Base-by-base conservation (phyloP, 805 yeast genomes). In the Zygoascus biomembranicola region DNA sequence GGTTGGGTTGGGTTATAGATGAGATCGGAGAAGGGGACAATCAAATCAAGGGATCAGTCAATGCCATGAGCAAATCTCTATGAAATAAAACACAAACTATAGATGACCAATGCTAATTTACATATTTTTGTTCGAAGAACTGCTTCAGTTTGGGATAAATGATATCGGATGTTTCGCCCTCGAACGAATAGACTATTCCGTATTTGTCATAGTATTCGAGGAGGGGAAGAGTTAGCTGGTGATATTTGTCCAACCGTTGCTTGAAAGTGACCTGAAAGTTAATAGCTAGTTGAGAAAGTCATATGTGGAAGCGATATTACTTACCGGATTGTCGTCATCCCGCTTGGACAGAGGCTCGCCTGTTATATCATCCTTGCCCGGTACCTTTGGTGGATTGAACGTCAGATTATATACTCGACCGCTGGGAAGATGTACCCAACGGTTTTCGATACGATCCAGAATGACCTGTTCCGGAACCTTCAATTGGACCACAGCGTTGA, bases 381-480 rank as follows among this genome's bases (percentile, higher is more conserved):
- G 81, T 1, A 76, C 77, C 62, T 84, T 84, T 8, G 98, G 98
- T 6, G 97, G 97, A 62, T 87, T 90, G 69, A 89, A 90, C 52
- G 87, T 82, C 58, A 87, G 66, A 66, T 87, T 92, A 67, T 90
- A 90, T 2, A 90, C 84, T 58, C 97, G 73, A 0, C 97, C 97
- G 51, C 95, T 86, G 0, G 87, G 81, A 13, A 76, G 66, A 68
- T 90, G 97, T 58, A 90, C 85, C 84, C 87, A 89, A 60, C 97
- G 71, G 57, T 87, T 85, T 61, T 85, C 86, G 19, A 92, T 88
- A 64, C 98, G 76, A 37, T 84, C 84, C 26, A 90, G 68, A 28
- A 90, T 90, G 5, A 85, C 87, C n/a, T 75, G 74, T 52, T 85
- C 85, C n/a, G 95, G 95, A 6, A 92, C 97, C 55, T 84, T 82